A percentile compares a stretch with the other conserved stretches of the same genome.
Evolutionary conservation across 257 asterid genomes (phyloP).

Genomic region (Leptodermis oblonga): DNA sequence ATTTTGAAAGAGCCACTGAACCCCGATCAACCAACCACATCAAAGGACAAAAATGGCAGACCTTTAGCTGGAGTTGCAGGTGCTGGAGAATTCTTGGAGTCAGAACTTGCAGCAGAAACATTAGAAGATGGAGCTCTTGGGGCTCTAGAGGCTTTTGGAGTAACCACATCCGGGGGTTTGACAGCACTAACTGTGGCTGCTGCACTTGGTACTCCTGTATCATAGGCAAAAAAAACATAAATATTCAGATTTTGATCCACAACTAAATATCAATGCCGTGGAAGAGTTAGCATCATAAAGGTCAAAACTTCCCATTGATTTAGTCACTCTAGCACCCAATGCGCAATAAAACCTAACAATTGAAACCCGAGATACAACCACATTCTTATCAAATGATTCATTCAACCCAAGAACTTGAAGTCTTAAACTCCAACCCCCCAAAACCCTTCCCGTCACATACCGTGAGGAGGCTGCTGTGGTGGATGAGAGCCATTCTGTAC

Average conservation of each 20-base stretch:
- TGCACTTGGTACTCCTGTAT: conserved; percentile 38
- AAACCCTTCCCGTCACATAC: conserved; percentile 21
- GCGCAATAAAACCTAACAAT: background rate
- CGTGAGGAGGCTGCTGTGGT: conserved; percentile 34
- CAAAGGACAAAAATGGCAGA: conserved; percentile 19
- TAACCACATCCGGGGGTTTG: conserved; percentile 30
- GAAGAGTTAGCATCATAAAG: background rate
- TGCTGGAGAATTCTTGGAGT: conserved; percentile 36
- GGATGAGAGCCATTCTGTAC: conserved; percentile 56
- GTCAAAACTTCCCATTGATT: background rate
- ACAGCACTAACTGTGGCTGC: conserved; percentile 30
- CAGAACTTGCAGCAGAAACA: conserved; percentile 41
- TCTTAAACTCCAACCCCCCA: background rate
- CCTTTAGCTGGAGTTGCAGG: conserved; percentile 69
- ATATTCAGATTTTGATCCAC: background rate
- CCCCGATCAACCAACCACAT: background rate
- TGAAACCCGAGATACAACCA: background rate
- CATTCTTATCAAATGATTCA: background rate
- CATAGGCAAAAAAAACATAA: background rate
- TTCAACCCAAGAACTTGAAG: background rate
- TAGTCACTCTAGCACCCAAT: background rate
- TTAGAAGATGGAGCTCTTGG: conserved; percentile 48
- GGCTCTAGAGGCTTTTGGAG: conserved; percentile 44
- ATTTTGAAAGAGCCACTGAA: background rate
- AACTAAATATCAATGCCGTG: background rate